Base-by-base conservation (phyloP, 108 stramenopile genomes). In the Pelagomonas calceolata region DNA sequence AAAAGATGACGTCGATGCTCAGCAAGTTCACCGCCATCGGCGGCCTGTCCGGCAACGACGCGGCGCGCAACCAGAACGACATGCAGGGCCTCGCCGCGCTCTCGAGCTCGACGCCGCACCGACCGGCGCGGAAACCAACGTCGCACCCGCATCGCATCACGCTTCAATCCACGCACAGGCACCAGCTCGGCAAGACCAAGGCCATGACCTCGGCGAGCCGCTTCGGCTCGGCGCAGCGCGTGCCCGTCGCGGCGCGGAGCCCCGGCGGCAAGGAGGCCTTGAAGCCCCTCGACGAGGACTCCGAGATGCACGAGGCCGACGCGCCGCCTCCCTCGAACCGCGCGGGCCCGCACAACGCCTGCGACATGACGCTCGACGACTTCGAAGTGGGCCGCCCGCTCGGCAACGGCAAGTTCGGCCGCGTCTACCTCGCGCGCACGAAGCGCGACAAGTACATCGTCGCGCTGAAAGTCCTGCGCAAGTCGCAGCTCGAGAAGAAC, bases 301-400 rank as follows among this genome's bases (percentile, higher is more conserved):
- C 51, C 7, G 51, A 60, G 51, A 26, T 26, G 21, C 1, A 60
- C 51, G 51, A 16, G 21, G 51, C 18, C 7, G 51, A 26, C 21
- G 51, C 51, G 21, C 3, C 10, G 21, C 7, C 18, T 17, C 7
- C 7, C 51, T 26, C 14, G 51, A 17, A 1, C 7, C 21, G 51
- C 21, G 21, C 14, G 0, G 83, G 14, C 21, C n/a, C n/a, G n/a
- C n/a, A n/a, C n/a, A n/a, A n/a, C n/a, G n/a, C n/a, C n/a, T n/a
- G n/a, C n/a, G 21, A 26, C 51, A 60, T 60, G 96, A 86, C 77
- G 36, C 85, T 99, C 63, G 70, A 91, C 35, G 95, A 98, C 79
- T 99, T 99, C 75, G 96, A 97, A 73, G 95, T 99, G 75, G 98
- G 98, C n/a, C 87, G 90, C 67, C 95, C 95, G 0, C 92, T 99